A percentile compares a stretch with the other conserved stretches of the same genome.
phyloP scores from a whole-genome alignment of 345 rosid species.

The Eucalyptus cladocalyx region DNA sequence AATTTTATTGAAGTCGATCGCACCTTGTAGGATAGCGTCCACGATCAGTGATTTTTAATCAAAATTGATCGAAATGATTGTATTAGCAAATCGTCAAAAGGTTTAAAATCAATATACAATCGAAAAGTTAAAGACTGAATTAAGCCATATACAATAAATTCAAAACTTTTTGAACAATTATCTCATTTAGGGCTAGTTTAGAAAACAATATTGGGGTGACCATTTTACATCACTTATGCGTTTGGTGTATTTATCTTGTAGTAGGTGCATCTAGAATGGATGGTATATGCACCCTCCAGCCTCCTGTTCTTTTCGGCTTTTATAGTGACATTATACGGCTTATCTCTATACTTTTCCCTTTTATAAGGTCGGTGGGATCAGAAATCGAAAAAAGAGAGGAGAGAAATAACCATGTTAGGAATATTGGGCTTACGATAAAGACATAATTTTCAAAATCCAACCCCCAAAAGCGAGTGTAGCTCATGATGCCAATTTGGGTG shows the following conservation, averaged over 20 bases:
- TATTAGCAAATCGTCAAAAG: background rate
- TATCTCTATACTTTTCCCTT: background rate
- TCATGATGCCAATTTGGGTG: background rate
- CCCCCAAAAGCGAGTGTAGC: background rate
- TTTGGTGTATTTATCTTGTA: background rate
- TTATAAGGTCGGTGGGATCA: background rate
- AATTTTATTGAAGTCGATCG: fast-evolving
- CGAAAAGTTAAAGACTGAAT: background rate
- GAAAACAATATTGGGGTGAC: background rate
- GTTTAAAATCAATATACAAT: background rate
- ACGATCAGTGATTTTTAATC: background rate
- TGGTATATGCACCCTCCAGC: background rate
- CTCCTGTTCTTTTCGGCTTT: background rate
- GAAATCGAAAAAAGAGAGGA: background rate
- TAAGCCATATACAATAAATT: background rate
- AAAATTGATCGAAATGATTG: background rate
- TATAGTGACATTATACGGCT: background rate
- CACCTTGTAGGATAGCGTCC: background rate
- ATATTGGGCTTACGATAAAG: background rate
- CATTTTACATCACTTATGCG: background rate
- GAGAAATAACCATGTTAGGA: background rate
- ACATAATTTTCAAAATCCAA: background rate
- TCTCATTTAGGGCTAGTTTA: background rate
- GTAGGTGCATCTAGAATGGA: background rate
- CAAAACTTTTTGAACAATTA: background rate